Conservation (phyloP, 23 red algal genomes). For the Cyanidioschyzon merolae region DNA sequence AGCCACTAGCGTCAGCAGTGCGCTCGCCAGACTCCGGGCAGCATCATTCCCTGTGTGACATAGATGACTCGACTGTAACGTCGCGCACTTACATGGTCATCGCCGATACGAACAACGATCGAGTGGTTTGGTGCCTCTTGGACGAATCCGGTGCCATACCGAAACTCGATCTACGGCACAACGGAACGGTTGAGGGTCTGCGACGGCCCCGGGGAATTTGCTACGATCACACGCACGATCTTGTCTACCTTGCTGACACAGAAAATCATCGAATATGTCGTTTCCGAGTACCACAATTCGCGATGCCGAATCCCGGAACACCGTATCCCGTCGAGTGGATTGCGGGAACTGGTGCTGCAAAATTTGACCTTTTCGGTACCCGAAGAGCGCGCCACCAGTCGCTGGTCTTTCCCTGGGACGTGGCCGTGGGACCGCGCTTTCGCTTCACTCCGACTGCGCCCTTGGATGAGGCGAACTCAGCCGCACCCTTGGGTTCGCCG, state of each 20-base stretch:
- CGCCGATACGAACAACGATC: constrained; percentile 11
- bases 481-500: neutral
- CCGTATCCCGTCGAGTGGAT: neutral
- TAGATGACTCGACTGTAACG: neutral
- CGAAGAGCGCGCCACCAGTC: neutral
- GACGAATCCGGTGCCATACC: neutral
- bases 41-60: neutral
- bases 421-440: neutral
- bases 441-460: neutral
- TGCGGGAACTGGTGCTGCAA: neutral
- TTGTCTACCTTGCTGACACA: constrained; percentile 1
- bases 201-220: neutral
- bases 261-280: neutral
- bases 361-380: neutral
- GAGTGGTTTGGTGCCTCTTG: neutral
- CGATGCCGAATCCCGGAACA: neutral
- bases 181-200: neutral
- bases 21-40: neutral
- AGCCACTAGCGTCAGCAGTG: neutral
- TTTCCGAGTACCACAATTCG: neutral
- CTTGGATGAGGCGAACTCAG: neutral
- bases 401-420: neutral
- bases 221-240: neutral
- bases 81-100: neutral
- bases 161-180: neutral